Evolutionary conservation across 495 filamentous ascomycete species (phyloP), one percentile per base, ranked within the genome.

Genomic region (Darksidea phi): DNA sequence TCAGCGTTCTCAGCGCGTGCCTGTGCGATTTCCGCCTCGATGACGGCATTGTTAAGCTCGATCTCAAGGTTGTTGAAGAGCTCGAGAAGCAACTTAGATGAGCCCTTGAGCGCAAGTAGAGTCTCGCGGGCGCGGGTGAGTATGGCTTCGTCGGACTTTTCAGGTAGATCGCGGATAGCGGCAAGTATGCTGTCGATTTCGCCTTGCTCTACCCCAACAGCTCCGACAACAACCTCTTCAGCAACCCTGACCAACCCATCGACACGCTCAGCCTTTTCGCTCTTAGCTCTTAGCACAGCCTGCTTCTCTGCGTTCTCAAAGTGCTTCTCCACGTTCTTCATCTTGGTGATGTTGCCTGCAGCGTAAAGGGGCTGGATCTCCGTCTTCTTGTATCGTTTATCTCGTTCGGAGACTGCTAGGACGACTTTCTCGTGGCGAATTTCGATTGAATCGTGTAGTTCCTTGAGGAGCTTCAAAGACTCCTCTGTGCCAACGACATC

Each of bases 271-370:
- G 54, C 55, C 10, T 52, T 32, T 6, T 75, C 68, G 13, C 32
- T 17, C 12, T 45, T 49, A 10, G 68, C 66, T 8, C 57, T 17
- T 0, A 61, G 1, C 5, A 51, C 58, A 10, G 68, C 61, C 45
- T 25, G 15, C 54, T 69, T 70, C 61, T 77, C 74, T 8, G 70
- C 72, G 51, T 70, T 61, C n/a, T 76, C 74, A 45, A 77, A 76
- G 43, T 74, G 69, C 54, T 70, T 70, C 59, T 75, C 73, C 57
- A 75, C 69, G 8, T 52, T 67, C 66, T 73, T 75, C 72, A 77
- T 75, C 52, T 74, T 71, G 15, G 48, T 45, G 23, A 75, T 71
- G 48, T 75, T 68, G 32, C 70, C 69, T 17, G 56, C 63, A 0
- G 55, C 66, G 38, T 73, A 73, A 42, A 77, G 58, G 15, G 73